Evolutionary conservation across 2,329 filamentous ascomycete species (phyloP), one percentile per base, ranked within the genome.

Genomic region (Trichoderma brevicompactum): DNA sequence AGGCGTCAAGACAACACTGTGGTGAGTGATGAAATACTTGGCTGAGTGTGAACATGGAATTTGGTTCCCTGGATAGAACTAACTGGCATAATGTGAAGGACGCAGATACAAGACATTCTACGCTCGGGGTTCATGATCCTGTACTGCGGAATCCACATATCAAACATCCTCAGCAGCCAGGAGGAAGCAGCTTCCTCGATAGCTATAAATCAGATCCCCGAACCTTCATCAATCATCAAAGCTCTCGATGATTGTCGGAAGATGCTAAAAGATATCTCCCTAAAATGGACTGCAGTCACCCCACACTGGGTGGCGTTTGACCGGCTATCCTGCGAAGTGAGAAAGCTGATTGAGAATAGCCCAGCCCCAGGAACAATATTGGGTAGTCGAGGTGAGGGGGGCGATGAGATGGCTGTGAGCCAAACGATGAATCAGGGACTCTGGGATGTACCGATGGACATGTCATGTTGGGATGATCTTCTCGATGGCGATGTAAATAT

Each of bases 101-200:
- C 62, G 12, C 59, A 43, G 62, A 54, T 65, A n/a, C 62, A 65
- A 34, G 62, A 65, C 36, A 58, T 58, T 7, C 62, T 65, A 23
- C 62, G 62, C 53, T 59, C 62, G 1, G 62, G 62, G 1, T 65
- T 65, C 46, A 65, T 65, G 62, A 65, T 58, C 7, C 53, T 65
- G 9, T 65, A 65, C 28, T 65, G 62, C 15, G 62, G 62, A 15
- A 65, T 65, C n/a, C 62, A 65, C 46, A 65, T 58, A 17, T 65
- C 53, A 32, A 65, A 65, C 54, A 52, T 65, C 15, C 53, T 65
- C 38, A 58, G 44, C 23, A 43, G 48, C 46, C 48, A 34, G n/a
- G 36, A 44, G 7, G 46, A 65, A 28, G 12, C 28, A 17, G 12
- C 34, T 43, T 65, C 62, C 7, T 43, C 62, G 3, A 58, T 55